Base-by-base conservation (phyloP, 805 yeast species). In the Blastobotrys muscicola region DNA sequence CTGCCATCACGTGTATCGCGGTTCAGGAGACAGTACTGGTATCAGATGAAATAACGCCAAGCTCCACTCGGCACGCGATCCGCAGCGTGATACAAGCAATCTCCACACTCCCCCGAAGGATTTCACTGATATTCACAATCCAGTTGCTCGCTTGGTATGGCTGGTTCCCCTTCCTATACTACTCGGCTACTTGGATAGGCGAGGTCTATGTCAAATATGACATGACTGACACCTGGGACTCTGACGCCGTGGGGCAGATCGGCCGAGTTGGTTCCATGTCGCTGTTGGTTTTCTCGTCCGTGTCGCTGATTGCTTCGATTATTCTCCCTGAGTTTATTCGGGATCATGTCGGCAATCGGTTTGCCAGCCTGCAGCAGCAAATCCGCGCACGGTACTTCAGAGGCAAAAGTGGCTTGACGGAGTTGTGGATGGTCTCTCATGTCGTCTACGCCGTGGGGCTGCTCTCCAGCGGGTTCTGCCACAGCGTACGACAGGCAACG, bases 121-220 rank as follows among this genome's bases (percentile, higher is more conserved):
- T 76, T 2, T 64, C 65, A 38, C 57, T 67, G 0, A 75, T 79
- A 2, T 76, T 80, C 50, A 63, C 59, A 38, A 74, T 78, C 3
- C 82, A 79, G 54, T 69, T 78, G 42, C 74, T 73, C 55, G 83
- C 84, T 0, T 79, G 85, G 84, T 72, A 76, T 39, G 82, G 83
- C 1, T 79, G 81, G 66, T 79, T 79, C 58, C 78, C 81, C 1
- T 72, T 79, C 70, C 54, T 79, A 32, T 79, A 78, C 48, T 79
- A 78, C 53, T 76, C 83, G 1, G 72, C 84, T 1, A 76, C 83
- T 0, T 79, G 78, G 60, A 82, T 78, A 13, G 80, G 81, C 0
- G 82, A 76, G 47, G 63, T 79, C 8, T 78, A 75, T 65, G 57
- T 39, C 70, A 71, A 48, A 49, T 58, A 39, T 58, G 54, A 42